Base-by-base conservation (phyloP, 139 green algal genomes). In the Chlorella ohadii region DNA sequence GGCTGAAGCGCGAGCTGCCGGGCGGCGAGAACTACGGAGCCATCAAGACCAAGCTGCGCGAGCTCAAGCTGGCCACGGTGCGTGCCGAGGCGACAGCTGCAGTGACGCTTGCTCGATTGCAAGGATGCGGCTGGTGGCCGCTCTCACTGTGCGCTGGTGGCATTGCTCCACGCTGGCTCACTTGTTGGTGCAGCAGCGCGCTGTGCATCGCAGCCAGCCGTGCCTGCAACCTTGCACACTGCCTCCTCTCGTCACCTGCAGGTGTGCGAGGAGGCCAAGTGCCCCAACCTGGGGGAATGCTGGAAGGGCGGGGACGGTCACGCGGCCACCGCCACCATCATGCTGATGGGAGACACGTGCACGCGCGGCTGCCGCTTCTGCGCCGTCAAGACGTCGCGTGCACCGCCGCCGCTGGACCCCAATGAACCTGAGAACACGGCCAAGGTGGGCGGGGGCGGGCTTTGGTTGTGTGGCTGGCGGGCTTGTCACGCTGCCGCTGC, bases 251-350 rank as follows among this genome's bases (percentile, higher is more conserved):
- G 11, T 13, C 51, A 22, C 51, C 51, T 9, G 51, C 51, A 59
- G 51, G 51, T 99, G 44, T 99, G 97, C 86, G 96, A 99, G 89
- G 97, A 99, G 90, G 97, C 97, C 0, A 84, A 87, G 38, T 98
- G 97, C 87, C 97, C 97, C 28, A 99, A 99, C 91, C 95, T 99
- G 65, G 97, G 97, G 17, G 97, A 99, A 89, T 98, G 95, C 89
- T 98, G 95, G 95, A 84, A 84, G 36, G 95, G 95, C 16, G 95
- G 91, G 11, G 97, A 99, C 44, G 96, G 94, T 33, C 91, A 96
- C 81, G 95, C 94, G 19, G 97, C 96, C 27, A 99, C 97, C 22
- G 97, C 97, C n/a, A 99, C 97, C 44, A 99, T 99, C 91, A 99
- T 99, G 97, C 89, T 98, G 27, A 98, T 98, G 95, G 94, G 95